These are phyloP conservation scores for Scytalidium sp. DNA, from an alignment of 2,329 filamentous ascomycete genomes.

Conservation along the genomic window DNA sequence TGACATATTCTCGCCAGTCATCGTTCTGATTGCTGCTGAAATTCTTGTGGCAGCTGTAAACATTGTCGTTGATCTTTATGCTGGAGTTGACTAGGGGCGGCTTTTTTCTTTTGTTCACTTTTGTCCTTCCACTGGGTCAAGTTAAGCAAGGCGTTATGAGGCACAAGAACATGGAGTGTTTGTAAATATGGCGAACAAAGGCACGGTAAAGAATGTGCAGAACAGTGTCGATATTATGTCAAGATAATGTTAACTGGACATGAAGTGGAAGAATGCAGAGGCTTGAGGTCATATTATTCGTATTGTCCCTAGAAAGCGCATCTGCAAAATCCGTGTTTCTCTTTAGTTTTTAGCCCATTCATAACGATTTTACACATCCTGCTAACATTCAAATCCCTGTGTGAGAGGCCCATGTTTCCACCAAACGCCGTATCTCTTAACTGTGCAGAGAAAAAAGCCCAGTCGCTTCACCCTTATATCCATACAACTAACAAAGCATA, in stretches of 20 bases:
- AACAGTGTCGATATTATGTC: neutral
- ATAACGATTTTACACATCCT: neutral
- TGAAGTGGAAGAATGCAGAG: neutral
- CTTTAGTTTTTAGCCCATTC: neutral
- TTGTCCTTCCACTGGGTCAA: neutral
- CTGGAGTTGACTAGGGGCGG: conserved; percentile 50
- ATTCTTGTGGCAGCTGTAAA: conserved; percentile 91
- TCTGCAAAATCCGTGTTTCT: neutral
- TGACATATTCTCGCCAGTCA: conserved; percentile 56
- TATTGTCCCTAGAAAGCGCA: neutral
- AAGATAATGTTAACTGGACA: neutral
- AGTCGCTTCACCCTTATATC: too few relatives aligned
- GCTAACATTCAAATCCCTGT: neutral
- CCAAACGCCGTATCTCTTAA: too few relatives aligned
- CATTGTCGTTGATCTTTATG: conserved; percentile 91
- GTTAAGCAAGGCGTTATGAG: neutral
- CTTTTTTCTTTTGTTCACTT: neutral
- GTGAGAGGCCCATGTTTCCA: neutral
- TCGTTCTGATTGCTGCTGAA: conserved; percentile 91
- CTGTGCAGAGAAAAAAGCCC: too few relatives aligned
- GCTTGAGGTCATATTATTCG: neutral
- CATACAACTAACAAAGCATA: too few relatives aligned
- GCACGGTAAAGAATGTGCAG: neutral
- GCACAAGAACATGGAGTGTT: neutral
- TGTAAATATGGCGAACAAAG: neutral